These are phyloP conservation scores for Cyphellophora europaea DNA, from an alignment of 2,329 filamentous ascomycete species.

Conservation along the genomic window DNA sequence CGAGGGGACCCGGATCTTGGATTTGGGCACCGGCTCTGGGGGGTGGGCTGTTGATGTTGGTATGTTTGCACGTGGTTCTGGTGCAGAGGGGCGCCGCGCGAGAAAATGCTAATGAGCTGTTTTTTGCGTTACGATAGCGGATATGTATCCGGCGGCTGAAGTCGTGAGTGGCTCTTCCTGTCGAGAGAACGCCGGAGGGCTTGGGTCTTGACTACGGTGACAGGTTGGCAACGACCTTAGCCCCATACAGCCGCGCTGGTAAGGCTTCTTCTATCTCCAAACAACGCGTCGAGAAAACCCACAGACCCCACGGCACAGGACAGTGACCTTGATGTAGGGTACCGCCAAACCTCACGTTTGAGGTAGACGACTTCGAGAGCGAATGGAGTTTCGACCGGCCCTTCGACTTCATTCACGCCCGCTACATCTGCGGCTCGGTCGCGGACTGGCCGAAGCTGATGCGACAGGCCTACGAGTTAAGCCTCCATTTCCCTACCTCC, in stretches of 20 bases:
- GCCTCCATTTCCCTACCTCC: no score
- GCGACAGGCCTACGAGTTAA: constrained; percentile 5
- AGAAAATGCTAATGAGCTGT: no score
- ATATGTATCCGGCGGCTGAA: no score
- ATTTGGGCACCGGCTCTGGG: constrained; percentile 26
- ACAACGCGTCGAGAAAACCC: no score
- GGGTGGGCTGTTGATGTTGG: constrained; percentile 32
- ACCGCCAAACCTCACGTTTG: constrained; percentile 23
- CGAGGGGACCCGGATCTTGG: constrained; percentile 22
- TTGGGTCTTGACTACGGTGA: constrained; percentile 25
- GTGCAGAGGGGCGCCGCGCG: no score
- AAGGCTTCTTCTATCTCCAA: no score
- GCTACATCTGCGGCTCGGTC: constrained; percentile 1
- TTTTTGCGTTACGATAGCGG: no score
- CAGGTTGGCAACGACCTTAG: constrained; percentile 27
- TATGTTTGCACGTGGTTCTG: no score
- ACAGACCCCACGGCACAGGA: no score
- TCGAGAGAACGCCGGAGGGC: no score
- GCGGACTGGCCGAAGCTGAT: constrained; percentile 7
- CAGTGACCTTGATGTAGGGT: no score
- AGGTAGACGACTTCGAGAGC: constrained; percentile 25
- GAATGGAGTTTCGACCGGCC: constrained; percentile 21
- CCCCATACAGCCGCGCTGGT: constrained; percentile 29
- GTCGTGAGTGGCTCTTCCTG: no score
- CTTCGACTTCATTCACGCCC: constrained; percentile 31